Evolutionary conservation across 2,329 filamentous ascomycete species (phyloP).

Genomic region (Aspergillus fischeri): DNA sequence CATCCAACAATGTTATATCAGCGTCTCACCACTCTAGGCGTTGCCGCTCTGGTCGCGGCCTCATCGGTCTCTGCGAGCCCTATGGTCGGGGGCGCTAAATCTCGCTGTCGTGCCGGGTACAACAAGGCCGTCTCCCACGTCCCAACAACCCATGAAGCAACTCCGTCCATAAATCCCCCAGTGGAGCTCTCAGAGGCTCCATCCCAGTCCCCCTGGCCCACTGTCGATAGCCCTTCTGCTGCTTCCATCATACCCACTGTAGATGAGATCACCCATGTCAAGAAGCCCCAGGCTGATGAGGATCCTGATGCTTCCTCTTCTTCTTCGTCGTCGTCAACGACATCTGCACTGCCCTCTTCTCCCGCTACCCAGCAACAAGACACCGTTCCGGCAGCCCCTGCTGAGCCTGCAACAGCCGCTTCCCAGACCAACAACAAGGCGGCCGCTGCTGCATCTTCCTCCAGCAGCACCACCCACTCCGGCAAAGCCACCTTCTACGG

Average conservation of each 20-base stretch:
- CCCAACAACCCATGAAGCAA: constrained; percentile 20
- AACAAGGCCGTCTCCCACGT: constrained; percentile 24
- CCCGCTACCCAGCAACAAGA: constrained; percentile 1
- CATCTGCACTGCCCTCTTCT: background rate
- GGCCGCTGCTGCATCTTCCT: constrained; percentile 2
- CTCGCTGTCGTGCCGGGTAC: constrained; percentile 25
- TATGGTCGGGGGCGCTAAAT: constrained; percentile 10
- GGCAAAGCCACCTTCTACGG: constrained; percentile 53
- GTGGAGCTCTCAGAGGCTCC: constrained; percentile 7
- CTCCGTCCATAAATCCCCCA: constrained; percentile 3
- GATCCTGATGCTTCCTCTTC: constrained; percentile 1
- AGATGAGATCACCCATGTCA: too few relatives aligned
- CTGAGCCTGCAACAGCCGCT: too few relatives aligned
- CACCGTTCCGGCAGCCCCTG: background rate
- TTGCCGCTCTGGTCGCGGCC: constrained; percentile 22
- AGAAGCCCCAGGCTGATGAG: too few relatives aligned
- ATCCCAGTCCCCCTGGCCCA: constrained; percentile 1
- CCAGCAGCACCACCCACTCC: constrained; percentile 15
- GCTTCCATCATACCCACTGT: too few relatives aligned
- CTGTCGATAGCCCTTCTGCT: too few relatives aligned
- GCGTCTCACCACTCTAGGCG: constrained; percentile 16
- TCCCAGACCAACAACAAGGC: too few relatives aligned
- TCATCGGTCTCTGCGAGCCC: constrained; percentile 24
- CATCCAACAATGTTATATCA: constrained; percentile 25
- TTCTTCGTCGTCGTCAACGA: background rate